phyloP scores from a whole-genome alignment of 75 land plant genomes.

The Azolla pinnata region DNA sequence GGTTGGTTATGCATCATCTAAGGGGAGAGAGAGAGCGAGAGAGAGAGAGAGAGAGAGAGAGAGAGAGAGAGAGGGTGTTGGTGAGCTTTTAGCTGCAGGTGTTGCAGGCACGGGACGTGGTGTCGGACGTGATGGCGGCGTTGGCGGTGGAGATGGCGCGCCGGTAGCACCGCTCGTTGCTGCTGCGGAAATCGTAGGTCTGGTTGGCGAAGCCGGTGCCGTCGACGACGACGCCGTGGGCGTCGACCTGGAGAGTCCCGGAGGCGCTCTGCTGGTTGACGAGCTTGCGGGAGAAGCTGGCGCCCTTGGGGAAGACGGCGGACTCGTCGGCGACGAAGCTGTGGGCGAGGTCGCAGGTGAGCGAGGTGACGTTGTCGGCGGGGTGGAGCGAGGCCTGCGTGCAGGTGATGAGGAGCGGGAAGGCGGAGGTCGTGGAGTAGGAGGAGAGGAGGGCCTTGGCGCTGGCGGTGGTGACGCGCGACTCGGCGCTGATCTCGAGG shows the following conservation, averaged over 20 bases:
- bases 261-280: conserved; percentile 42
- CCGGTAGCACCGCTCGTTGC: conserved; percentile 51
- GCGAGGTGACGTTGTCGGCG: conserved; percentile 20
- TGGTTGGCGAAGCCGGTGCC: conserved; percentile 58
- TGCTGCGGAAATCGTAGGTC: conserved; percentile 35
- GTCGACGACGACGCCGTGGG: conserved; percentile 28
- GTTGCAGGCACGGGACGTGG: too few species aligned
- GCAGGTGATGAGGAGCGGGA: conserved; percentile 32
- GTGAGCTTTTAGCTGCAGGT: too few species aligned
- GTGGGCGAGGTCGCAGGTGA: conserved; percentile 30
- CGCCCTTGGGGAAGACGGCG: conserved; percentile 6
- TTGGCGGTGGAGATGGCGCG: conserved; percentile 50
- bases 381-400: conserved; percentile 14
- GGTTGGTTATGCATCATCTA: too few species aligned
- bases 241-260: conserved; percentile 38
- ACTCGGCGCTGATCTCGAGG: conserved; percentile 31
- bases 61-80: too few species aligned
- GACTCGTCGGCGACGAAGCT: conserved; percentile 30
- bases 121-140: too few species aligned
- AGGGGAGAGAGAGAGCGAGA: too few species aligned
- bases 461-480: conserved; percentile 19
- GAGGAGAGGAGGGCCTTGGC: conserved; percentile 17
- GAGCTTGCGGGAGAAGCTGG: conserved; percentile 26
- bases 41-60: too few species aligned
- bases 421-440: conserved; percentile 12